Base-by-base conservation (phyloP, 495 filamentous ascomycete genomes). In the Trichocladium antarcticum region DNA sequence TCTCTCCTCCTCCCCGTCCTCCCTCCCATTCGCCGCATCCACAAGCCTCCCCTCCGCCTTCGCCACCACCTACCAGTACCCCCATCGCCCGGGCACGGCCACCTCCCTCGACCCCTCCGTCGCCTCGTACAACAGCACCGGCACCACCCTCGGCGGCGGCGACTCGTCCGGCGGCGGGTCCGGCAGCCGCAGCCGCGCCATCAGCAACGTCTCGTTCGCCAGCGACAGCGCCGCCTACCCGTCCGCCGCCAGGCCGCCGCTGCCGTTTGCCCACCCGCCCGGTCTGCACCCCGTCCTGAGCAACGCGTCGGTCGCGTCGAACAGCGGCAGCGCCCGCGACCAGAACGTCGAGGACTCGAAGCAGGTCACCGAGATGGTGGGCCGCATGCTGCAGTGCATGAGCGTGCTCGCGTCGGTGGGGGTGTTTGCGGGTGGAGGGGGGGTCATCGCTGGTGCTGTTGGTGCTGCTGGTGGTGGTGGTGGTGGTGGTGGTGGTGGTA, bases 341-440 rank as follows among this genome's bases (percentile, higher is more conserved):
- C 70, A 73, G 47, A 77, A 73, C 41, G 69, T 76, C 11, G 74
- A 80, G 53, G 85, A 89, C 57, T 80, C 79, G n/a, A 85, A 88
- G 20, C 82, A 89, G 50, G 76, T 95, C 21, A 96, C 92, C 12
- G 89, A 96, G 51, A 94, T 87, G 45, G 90, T 95, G 8, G 92
- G 87, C 1, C 75, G 93, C 47, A 93, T 98, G 89, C 75, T 98
- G 51, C 92, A 98, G 67, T 98, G 93, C 61, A 82, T 98, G 63
- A 85, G 81, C 57, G 90, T 98, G 9, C 71, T 97, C 1, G 83
- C 85, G 9, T 82, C 81, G 54, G 77, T 93, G 11, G 73, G 72
- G 16, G 61, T 65, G 29, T 57, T 59, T 28, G 58, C 37, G 41
- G 57, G 34, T 49, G 78, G 24, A 9, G 16, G 37, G 12, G 6